phyloP scores from a whole-genome alignment of 225 moss, liverwort and hornwort species.

The Lunularia cruciata region DNA sequence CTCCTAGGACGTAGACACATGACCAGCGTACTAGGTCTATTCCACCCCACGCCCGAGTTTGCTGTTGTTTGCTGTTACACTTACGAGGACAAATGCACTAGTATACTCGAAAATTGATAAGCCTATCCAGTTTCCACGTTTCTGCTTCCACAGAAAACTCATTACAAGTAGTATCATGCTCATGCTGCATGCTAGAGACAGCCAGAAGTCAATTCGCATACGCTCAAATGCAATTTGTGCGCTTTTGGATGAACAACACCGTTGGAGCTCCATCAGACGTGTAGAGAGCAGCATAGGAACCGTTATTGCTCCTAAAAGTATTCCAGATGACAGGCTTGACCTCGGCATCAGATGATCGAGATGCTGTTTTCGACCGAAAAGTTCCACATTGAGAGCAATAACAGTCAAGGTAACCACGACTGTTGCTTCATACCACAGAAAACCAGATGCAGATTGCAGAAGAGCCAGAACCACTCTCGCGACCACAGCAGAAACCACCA shows the following conservation, averaged over 20 bases:
- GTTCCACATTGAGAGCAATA: conserved; percentile 54
- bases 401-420: conserved; percentile 47
- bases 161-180: conserved; percentile 51
- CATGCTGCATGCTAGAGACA: conserved; percentile 62
- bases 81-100: conserved; percentile 24
- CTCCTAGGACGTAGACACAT: conserved; percentile 49
- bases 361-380: conserved; percentile 23
- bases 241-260: conserved; percentile 18
- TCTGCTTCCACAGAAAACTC: conserved; percentile 33
- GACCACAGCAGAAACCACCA: conserved; percentile 61
- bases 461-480: conserved; percentile 45
- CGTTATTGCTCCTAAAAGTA: conserved; percentile 76
- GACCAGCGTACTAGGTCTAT: conserved; percentile 43
- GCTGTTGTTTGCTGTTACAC: no score
- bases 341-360: conserved; percentile 52
- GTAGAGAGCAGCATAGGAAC: conserved; percentile 62
- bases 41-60: conserved; percentile 40
- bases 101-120: conserved; percentile 28
- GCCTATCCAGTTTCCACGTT: conserved; percentile 30
- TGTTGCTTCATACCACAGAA: conserved; percentile 37
- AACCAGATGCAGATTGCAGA: conserved; percentile 18
- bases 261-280: conserved; percentile 43
- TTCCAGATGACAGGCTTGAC: conserved; percentile 59
- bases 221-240: conserved; percentile 30
- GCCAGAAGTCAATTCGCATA: conserved; percentile 64